phyloP scores from a whole-genome alignment of 2,329 filamentous ascomycete species.

The Alternaria sp. region DNA sequence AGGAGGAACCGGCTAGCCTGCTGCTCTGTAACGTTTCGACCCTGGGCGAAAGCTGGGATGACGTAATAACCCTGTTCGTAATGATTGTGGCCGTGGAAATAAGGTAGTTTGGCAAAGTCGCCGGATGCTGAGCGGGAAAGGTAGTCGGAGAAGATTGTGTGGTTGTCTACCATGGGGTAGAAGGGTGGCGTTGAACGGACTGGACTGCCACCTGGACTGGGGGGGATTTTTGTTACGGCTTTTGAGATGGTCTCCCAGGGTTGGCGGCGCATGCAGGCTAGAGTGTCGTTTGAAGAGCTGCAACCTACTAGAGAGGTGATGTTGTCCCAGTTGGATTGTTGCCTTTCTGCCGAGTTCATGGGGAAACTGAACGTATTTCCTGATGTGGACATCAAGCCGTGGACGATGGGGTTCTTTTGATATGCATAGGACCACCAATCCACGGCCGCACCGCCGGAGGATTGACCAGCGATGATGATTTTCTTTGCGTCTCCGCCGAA shows the following conservation, averaged over 20 bases:
- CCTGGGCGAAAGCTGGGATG: slow-evolving; percentile 30
- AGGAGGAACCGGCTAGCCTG: slow-evolving; percentile 25
- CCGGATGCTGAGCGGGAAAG: slow-evolving; percentile 21
- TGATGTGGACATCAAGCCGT: slow-evolving; percentile 55
- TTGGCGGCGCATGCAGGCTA: slow-evolving; percentile 33
- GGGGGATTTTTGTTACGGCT: slow-evolving; percentile 22
- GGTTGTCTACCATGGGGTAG: slow-evolving; percentile 30
- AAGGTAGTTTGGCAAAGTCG: slow-evolving; percentile 27
- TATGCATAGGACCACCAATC: slow-evolving; percentile 61
- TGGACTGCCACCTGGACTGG: slow-evolving; percentile 29
- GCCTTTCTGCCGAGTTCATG: slow-evolving; percentile 25
- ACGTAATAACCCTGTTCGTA: slow-evolving; percentile 34
- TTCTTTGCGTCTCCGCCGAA: slow-evolving; percentile 60
- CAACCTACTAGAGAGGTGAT: slow-evolving; percentile 28
- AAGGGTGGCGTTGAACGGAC: slow-evolving; percentile 30
- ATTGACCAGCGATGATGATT: slow-evolving; percentile 61
- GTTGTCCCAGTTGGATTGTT: slow-evolving; percentile 28
- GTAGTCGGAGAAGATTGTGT: slow-evolving; percentile 35
- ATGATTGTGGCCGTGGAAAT: slow-evolving; percentile 32
- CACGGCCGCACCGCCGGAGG: slow-evolving; percentile 55
- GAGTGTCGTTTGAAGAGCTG: slow-evolving; percentile 14
- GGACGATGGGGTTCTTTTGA: slow-evolving; percentile 57
- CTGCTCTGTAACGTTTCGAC: slow-evolving; percentile 27
- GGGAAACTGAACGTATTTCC: slow-evolving; percentile 33
- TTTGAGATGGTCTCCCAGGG: slow-evolving; percentile 19